phyloP scores from a whole-genome alignment of 495 filamentous ascomycete species.

The Xylaria castorea region DNA sequence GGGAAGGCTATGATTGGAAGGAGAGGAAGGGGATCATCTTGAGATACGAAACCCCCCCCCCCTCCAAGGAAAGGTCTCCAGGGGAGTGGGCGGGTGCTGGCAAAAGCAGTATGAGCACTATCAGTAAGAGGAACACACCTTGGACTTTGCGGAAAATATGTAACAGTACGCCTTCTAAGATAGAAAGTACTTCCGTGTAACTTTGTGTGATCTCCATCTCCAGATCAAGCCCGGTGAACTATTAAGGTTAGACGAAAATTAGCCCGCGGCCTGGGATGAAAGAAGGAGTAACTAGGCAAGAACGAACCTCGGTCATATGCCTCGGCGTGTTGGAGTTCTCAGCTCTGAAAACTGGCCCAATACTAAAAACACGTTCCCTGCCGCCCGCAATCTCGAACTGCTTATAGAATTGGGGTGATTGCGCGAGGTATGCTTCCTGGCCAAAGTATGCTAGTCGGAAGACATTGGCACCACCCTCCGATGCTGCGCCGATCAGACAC shows the following conservation, averaged over 20 bases:
- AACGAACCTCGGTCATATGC: constrained; percentile 76
- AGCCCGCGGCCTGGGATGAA: background rate
- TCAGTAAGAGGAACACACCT: constrained; percentile 29
- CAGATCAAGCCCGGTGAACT: constrained; percentile 94
- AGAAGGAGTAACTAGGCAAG: background rate
- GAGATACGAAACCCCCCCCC: background rate
- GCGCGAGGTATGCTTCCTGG: constrained; percentile 81
- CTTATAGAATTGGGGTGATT: constrained; percentile 91
- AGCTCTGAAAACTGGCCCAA: constrained; percentile 91
- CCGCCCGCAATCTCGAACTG: constrained; percentile 96
- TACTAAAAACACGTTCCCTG: constrained; percentile 85
- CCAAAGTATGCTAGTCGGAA: constrained; percentile 94
- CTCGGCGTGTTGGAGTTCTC: constrained; percentile 97
- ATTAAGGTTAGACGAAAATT: background rate
- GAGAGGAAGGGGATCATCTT: background rate
- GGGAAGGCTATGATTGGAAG: background rate
- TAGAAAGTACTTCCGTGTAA: constrained; percentile 84
- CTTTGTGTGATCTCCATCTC: constrained; percentile 84
- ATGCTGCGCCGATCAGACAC: constrained; percentile 87
- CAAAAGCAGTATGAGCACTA: background rate
- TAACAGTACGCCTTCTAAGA: constrained; percentile 84
- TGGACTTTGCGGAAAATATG: constrained; percentile 84
- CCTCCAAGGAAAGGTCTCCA: background rate
- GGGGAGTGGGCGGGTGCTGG: background rate
- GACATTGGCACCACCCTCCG: constrained; percentile 91